phyloP scores from a whole-genome alignment of 257 asterid species.

The Fraxinus americana region DNA sequence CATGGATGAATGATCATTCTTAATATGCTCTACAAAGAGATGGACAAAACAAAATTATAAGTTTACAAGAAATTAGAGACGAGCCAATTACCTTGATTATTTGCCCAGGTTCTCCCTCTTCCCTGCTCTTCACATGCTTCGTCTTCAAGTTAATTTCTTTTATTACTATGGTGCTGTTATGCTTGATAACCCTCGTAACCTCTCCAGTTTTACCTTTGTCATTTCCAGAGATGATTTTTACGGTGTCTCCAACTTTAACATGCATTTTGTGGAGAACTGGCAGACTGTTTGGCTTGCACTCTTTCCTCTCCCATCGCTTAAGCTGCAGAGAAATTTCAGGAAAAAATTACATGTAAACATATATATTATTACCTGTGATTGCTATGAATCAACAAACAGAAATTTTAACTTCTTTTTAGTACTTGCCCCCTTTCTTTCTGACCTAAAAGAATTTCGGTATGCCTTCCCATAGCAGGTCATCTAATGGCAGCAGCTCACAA shows the following conservation, averaged over 20 bases:
- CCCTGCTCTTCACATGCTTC: constrained; percentile 88
- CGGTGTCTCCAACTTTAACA: constrained; percentile 87
- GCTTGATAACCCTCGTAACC: constrained; percentile 64
- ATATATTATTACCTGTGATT: not conserved
- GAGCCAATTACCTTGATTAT: constrained; percentile 66
- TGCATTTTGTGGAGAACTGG: constrained; percentile 92
- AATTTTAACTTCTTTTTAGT: not conserved
- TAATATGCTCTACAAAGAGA: not conserved
- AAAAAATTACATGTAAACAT: no score
- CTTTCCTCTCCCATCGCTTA: constrained; percentile 92
- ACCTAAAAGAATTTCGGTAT: not conserved
- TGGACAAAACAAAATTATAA: not conserved
- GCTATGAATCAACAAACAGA: not conserved
- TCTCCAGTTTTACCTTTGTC: constrained; percentile 90
- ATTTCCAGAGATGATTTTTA: constrained; percentile 86
- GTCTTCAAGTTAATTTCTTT: constrained; percentile 91
- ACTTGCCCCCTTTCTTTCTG: not conserved
- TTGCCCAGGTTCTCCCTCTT: constrained; percentile 84
- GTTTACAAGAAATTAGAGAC: not conserved
- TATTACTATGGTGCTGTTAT: constrained; percentile 70
- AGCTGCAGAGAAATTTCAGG: constrained; percentile 46
- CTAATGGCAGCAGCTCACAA: not conserved
- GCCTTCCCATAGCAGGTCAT: not conserved
- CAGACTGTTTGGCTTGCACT: constrained; percentile 95
- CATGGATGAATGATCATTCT: not conserved